Percentiles rank a stretch among this genome's conserved stretches.
Evolutionary conservation across 768 basidiomycete species (phyloP).

Genomic region (Lactifluus rugatus): DNA sequence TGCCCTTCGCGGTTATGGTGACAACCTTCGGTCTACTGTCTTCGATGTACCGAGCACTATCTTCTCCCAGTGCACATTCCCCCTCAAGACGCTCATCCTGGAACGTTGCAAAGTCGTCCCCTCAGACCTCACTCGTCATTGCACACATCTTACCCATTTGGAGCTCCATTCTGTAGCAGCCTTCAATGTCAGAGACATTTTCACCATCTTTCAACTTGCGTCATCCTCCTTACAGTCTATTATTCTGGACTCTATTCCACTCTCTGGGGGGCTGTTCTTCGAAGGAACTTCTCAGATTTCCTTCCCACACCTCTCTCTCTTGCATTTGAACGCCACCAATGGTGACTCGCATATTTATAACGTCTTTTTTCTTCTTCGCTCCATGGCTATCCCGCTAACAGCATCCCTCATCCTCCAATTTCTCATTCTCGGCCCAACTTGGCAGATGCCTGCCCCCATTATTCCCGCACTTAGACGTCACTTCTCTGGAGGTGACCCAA

Average conservation of each 20-base stretch:
- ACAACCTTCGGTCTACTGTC: slow-evolving; percentile 2
- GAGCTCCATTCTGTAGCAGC: slow-evolving; percentile 12
- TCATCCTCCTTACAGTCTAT: slow-evolving; percentile 13
- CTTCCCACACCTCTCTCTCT: slow-evolving; percentile 11
- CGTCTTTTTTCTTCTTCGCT: slow-evolving; percentile 13
- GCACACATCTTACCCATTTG: slow-evolving; percentile 13
- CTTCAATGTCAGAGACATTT: slow-evolving; percentile 9
- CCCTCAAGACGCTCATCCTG: slow-evolving; percentile 15
- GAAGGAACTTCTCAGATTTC: not conserved
- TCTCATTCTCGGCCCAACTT: slow-evolving; percentile 12
- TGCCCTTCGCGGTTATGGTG: slow-evolving; percentile 11
- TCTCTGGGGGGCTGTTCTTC: slow-evolving; percentile 5
- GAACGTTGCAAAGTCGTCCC: slow-evolving; percentile 13
- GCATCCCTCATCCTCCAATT: slow-evolving; percentile 9
- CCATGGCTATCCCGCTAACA: slow-evolving; percentile 5
- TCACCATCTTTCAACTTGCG: slow-evolving; percentile 7
- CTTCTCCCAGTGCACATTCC: slow-evolving; percentile 6
- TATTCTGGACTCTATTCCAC: slow-evolving; percentile 13
- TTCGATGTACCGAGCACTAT: slow-evolving; percentile 12
- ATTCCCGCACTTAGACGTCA: slow-evolving; percentile 10
- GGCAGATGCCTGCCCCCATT: slow-evolving; percentile 13
- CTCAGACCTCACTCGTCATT: slow-evolving; percentile 8
- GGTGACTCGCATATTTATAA: slow-evolving; percentile 15
- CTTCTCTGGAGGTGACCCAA: slow-evolving; percentile 10
- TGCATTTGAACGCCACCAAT: slow-evolving; percentile 8